phyloP scores from a whole-genome alignment of 2,329 filamentous ascomycete species.

The Exutisphaerella laricina region DNA sequence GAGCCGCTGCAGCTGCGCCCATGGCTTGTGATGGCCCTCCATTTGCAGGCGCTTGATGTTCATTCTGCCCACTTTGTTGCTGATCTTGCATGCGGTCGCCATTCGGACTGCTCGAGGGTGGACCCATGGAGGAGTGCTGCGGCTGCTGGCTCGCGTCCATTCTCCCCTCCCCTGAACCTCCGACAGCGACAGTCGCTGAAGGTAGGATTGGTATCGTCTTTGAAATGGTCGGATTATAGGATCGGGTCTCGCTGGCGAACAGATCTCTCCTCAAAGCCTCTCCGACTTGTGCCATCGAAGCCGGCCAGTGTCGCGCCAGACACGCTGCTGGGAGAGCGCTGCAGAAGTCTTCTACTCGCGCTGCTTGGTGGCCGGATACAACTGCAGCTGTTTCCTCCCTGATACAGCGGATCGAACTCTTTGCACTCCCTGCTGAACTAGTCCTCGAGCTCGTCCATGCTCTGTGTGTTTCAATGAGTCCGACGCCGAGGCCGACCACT shows the following conservation, averaged over 20 bases:
- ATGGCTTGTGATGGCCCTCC: conserved; percentile 43
- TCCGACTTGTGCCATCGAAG: conserved; percentile 41
- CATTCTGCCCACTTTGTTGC: conserved; percentile 15
- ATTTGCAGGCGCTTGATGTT: conserved; percentile 25
- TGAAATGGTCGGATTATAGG: conserved; percentile 19
- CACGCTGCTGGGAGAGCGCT: not conserved
- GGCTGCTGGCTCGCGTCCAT: conserved; percentile 29
- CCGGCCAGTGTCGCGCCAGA: not conserved
- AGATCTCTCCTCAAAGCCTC: conserved; percentile 36
- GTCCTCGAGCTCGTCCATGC: conserved; percentile 7
- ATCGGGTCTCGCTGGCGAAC: conserved; percentile 25
- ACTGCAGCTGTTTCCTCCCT: too few relatives aligned
- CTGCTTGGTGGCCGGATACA: not conserved
- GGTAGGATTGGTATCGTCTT: conserved; percentile 30
- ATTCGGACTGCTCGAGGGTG: conserved; percentile 28
- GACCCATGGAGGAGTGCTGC: conserved; percentile 26
- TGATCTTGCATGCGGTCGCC: conserved; percentile 23
- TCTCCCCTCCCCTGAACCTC: conserved; percentile 20
- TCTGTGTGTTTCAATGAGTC: too few relatives aligned
- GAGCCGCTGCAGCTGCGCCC: conserved; percentile 65
- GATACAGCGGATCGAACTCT: conserved; percentile 6
- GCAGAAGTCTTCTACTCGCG: not conserved
- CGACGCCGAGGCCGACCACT: too few relatives aligned
- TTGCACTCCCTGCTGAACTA: conserved; percentile 4
- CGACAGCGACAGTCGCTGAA: conserved; percentile 21